Percentiles rank a stretch among this genome's conserved stretches.
Conservation (phyloP, 2,329 filamentous ascomycete species). For the Bipolaris zeicola region DNA sequence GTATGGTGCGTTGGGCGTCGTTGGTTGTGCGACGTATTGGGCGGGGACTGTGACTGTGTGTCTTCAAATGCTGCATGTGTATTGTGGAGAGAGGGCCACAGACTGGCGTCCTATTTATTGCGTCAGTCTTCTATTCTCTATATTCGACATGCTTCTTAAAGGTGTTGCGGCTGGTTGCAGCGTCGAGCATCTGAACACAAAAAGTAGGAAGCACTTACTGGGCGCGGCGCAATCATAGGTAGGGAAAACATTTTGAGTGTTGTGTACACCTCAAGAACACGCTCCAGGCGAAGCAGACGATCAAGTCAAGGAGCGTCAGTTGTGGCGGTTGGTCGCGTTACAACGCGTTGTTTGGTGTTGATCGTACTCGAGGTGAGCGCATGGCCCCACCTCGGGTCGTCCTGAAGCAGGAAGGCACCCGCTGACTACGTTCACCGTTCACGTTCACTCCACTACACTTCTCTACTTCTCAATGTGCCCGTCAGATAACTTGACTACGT, state of each 20-base stretch:
- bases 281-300: neutral
- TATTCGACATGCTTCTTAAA: neutral
- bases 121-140: conserved; percentile 8
- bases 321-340: conserved; percentile 1
- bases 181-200: neutral
- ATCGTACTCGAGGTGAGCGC: conserved; percentile 9
- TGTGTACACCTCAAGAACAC: neutral
- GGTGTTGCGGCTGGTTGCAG: neutral
- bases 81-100: conserved; percentile 38
- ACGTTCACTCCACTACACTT: neutral
- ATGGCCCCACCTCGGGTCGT: conserved; percentile 17
- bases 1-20: conserved; percentile 28
- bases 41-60: conserved; percentile 25
- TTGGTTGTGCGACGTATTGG: conserved; percentile 22
- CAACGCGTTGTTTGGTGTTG: conserved; percentile 19
- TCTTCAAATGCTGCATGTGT: conserved; percentile 27
- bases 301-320: neutral
- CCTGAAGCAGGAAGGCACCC: neutral
- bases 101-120: conserved; percentile 32
- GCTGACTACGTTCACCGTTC: neutral
- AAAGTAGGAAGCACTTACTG: conserved; percentile 14
- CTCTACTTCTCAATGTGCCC: neutral
- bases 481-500: neutral
- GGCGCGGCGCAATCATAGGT: conserved; percentile 26
- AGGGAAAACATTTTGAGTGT: conserved; percentile 20